These are phyloP conservation scores for Pinus taeda DNA, from an alignment of 75 land plant genomes.

Conservation along the genomic window DNA sequence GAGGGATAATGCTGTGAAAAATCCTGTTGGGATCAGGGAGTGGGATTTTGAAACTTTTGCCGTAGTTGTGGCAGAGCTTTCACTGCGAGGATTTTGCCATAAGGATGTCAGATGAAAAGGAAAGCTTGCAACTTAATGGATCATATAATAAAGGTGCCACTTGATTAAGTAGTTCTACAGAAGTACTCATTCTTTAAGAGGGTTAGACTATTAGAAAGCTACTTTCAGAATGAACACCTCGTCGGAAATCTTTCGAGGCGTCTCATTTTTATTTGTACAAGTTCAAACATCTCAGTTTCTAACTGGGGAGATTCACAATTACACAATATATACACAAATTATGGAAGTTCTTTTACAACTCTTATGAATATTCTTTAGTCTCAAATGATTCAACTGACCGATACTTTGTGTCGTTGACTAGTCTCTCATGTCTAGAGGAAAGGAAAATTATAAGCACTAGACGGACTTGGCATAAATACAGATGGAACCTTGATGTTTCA, in stretches of 20 bases:
- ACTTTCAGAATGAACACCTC: background rate
- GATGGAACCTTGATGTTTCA: too few relatives aligned
- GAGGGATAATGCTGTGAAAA: background rate
- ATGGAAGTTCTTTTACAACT: too few relatives aligned
- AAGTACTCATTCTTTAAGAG: background rate
- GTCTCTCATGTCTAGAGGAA: too few relatives aligned
- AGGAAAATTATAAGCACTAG: too few relatives aligned
- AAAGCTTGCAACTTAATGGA: background rate
- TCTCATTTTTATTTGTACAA: background rate
- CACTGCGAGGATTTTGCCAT: background rate
- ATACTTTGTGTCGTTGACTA: too few relatives aligned
- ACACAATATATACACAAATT: too few relatives aligned
- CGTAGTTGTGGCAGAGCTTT: background rate
- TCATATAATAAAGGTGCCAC: too few relatives aligned
- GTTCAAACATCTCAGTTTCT: too few relatives aligned
- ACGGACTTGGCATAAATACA: too few relatives aligned
- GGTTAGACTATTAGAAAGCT: background rate
- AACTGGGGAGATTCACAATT: too few relatives aligned
- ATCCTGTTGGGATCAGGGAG: background rate
- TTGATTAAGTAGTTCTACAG: background rate
- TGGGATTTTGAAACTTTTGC: background rate
- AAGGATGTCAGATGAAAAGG: background rate
- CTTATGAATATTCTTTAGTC: too few relatives aligned
- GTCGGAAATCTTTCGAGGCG: background rate
- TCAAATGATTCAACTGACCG: too few relatives aligned